Evolutionary conservation across 441 rosid genomes (phyloP), one percentile per base, ranked within the genome.

Genomic region (Gossypium lobatum): DNA sequence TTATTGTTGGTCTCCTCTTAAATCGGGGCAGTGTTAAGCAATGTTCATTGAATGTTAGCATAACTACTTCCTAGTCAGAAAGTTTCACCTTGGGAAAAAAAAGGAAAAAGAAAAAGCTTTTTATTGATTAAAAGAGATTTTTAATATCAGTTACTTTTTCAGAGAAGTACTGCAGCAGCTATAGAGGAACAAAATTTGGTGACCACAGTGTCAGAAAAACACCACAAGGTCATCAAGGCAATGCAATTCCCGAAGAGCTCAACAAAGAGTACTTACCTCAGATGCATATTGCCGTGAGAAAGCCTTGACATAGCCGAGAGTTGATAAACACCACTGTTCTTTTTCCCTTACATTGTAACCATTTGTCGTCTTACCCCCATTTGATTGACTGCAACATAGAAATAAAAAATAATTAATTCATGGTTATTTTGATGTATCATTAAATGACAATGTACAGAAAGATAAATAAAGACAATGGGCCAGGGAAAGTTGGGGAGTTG

Each of bases 321-420:
- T 92, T 23, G 97, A 85, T 71, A 96, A 80, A 80, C 98, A 96
- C 99, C 97, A 93, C 69, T 96, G 99, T 82, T 88, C 95, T 67
- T 80, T 89, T 80, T 96, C 98, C 53, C 98, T 89, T 2, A 92
- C 72, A 45, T 73, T 86, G 21, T 89, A 89, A 37, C 48, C 16
- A 60, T 57, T 71, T 28, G 73, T 75, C 0, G 78, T 60, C 53
- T 64, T 79, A 63, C 78, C 85, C 55, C 92, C 91, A 64, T 91
- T 89, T 23, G 83, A 73, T 58, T 78, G 84, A 75, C 97, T 91
- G 88, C 81, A 57, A 66, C 20, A 75, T 17, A 68, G 25, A 64
- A 28, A 61, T 6, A 14, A 71, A 23, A 65, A 54, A 59, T 28
- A 28, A 25, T 71, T 16, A 69, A 73, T 60, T 39, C 37, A 45